phyloP scores from a whole-genome alignment of 306 rosid species.

The Trifolium pratense region DNA sequence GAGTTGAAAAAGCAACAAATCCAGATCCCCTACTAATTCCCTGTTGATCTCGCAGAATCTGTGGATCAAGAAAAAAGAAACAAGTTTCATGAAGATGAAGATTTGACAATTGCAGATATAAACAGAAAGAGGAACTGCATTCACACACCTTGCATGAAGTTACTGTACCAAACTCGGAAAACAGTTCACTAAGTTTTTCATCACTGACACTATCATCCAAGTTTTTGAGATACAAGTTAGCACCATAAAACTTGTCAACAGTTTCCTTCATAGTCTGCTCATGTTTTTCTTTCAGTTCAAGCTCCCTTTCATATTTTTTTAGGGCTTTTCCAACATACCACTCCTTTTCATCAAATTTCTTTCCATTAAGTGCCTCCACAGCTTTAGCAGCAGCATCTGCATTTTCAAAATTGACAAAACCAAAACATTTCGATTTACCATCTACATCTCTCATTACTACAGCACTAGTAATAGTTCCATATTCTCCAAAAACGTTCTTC shows the following conservation, averaged over 20 bases:
- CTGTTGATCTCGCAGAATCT: constrained; percentile 66
- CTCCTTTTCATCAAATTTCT: constrained; percentile 63
- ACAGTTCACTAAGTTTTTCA: constrained; percentile 66
- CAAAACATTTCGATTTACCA: constrained; percentile 76
- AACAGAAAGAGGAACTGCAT: not conserved
- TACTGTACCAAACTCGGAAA: constrained; percentile 59
- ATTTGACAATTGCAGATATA: not conserved
- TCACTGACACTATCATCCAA: constrained; percentile 67
- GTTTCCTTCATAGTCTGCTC: constrained; percentile 72
- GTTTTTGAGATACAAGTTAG: constrained; percentile 75
- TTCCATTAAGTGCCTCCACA: constrained; percentile 68
- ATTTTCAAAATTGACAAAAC: constrained; percentile 74
- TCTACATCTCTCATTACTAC: constrained; percentile 70
- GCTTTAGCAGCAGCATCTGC: constrained; percentile 74
- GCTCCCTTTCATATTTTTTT: constrained; percentile 67
- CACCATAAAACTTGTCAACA: constrained; percentile 62
- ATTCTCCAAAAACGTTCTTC: constrained; percentile 51
- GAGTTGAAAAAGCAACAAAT: constrained; percentile 67
- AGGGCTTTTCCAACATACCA: constrained; percentile 84
- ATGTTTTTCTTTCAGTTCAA: constrained; percentile 63
- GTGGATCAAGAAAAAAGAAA: not conserved
- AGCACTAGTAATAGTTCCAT: constrained; percentile 58
- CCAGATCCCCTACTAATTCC: constrained; percentile 75
- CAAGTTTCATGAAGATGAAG: not conserved
- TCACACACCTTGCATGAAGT: constrained; percentile 67